Conservation (phyloP, 495 filamentous ascomycete genomes). For the Darksidea phi region DNA sequence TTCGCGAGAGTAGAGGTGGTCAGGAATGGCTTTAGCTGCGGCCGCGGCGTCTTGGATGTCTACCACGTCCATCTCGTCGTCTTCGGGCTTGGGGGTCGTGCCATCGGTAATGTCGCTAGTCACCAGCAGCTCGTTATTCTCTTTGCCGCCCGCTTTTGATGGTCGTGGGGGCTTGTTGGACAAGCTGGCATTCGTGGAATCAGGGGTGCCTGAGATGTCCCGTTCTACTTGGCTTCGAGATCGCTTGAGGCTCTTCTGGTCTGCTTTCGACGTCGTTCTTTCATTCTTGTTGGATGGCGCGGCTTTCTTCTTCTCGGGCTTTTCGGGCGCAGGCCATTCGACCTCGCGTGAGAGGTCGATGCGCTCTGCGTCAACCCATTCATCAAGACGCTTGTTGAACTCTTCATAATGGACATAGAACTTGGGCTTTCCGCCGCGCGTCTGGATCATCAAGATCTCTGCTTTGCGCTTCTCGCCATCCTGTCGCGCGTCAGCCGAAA, state of each 20-base stretch:
- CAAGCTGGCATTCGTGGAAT: conserved; percentile 49
- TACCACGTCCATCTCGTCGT: conserved; percentile 60
- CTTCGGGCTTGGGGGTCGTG: conserved; percentile 58
- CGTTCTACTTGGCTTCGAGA: conserved; percentile 52
- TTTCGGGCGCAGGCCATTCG: conserved; percentile 69
- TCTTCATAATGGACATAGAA: conserved; percentile 90
- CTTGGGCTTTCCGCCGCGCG: conserved; percentile 66
- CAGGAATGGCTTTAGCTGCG: conserved; percentile 52
- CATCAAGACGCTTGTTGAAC: conserved; percentile 98
- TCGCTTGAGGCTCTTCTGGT: conserved; percentile 56
- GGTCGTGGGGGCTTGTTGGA: conserved; percentile 54
- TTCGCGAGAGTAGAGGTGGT: conserved; percentile 69
- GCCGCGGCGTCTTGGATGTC: conserved; percentile 63
- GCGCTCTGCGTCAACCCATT: conserved; percentile 81
- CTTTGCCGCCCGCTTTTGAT: conserved; percentile 62
- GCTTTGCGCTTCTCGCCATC: conserved; percentile 85
- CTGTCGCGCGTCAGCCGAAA: conserved; percentile 43
- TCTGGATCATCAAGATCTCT: conserved; percentile 86
- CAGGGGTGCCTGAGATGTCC: conserved; percentile 58
- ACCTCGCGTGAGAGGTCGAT: conserved; percentile 79
- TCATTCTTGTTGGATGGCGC: conserved; percentile 31
- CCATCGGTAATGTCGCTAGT: conserved; percentile 47
- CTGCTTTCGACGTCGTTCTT: conserved; percentile 41
- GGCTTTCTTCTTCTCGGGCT: conserved; percentile 37
- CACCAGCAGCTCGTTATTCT: conserved; percentile 56